Base-by-base conservation (phyloP, 2,329 filamentous ascomycete genomes). In the Cadophora luteo-olivacea region DNA sequence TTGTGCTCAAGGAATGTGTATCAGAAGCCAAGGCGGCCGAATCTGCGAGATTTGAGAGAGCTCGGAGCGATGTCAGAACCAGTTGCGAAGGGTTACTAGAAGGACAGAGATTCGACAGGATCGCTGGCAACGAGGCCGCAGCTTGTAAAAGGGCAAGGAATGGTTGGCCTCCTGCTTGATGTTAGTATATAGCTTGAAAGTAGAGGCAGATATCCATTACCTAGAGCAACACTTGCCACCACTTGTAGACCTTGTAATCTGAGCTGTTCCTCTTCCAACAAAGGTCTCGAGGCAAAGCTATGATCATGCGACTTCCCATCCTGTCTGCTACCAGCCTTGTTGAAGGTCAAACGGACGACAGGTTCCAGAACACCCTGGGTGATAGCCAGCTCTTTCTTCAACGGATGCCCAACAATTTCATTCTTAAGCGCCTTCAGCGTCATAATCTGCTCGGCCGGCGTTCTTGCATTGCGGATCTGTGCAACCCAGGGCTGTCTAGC, bases 351-450 rank as follows among this genome's bases (percentile, higher is more conserved):
- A 45, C 83, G 82, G 33, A 87, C 83, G 61, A 92, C 82, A 41
- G 86, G 85, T 64, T 87, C 85, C 58, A 96, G 80, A 33, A 92
- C 84, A 22, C 94, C 94, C 65, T 87, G 82, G 68, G 84, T 84
- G 51, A 97, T 85, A 84, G 91, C 94, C 67, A 88, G 81, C 80
- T 95, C 91, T 81, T 99, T 99, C 79, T 91, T 90, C 79, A 95
- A 90, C 41, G 91, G 86, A 79, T 98, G 93, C 29, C 96, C 96
- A 69, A 97, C 89, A 60, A 97, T 86, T 71, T 96, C 92, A 79
- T 97, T 96, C 83, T 97, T 98, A 36, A 99, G 82, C 52, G 85
- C 84, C 72, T 90, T 88, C 55, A 97, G 84, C 61, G 89, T 87
- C 32, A 84, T 82, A 51, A 87, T 82, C 74, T 87, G 86, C 71